A percentile compares a stretch with the other conserved stretches of the same genome.
Evolutionary conservation across 2,329 filamentous ascomycete species (phyloP).

Genomic region (Cucurbitaria berberidis): DNA sequence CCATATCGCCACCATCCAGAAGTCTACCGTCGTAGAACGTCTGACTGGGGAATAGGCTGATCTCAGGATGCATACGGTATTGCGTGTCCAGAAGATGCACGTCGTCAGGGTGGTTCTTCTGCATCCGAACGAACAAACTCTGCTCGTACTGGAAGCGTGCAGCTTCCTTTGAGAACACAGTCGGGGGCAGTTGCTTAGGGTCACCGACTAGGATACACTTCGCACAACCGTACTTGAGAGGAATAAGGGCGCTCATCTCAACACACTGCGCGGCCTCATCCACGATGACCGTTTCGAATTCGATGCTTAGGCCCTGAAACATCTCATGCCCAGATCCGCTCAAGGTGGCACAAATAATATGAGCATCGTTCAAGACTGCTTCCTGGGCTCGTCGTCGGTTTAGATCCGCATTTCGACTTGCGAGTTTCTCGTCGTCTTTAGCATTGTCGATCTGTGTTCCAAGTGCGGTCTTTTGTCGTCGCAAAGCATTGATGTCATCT

Average conservation of each 20-base stretch:
- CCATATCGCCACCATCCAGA: constrained; percentile 85
- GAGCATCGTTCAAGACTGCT: constrained; percentile 85
- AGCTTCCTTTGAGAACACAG: constrained; percentile 91
- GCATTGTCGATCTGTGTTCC: constrained; percentile 85
- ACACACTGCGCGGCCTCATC: constrained; percentile 99
- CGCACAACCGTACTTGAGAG: constrained; percentile 93
- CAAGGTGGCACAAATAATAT: constrained; percentile 93
- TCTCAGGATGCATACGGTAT: constrained; percentile 99
- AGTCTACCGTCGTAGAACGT: constrained; percentile 92
- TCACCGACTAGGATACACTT: constrained; percentile 98
- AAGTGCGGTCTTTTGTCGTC: constrained; percentile 75
- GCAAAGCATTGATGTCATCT: constrained; percentile 77
- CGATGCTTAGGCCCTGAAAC: constrained; percentile 91
- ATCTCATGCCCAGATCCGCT: constrained; percentile 97
- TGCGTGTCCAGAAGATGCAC: constrained; percentile 96
- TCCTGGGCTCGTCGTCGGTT: constrained; percentile 85
- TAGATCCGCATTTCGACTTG: constrained; percentile 83
- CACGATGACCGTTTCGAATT: constrained; percentile 98
- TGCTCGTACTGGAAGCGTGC: constrained; percentile 95
- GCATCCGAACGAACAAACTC: constrained; percentile 98
- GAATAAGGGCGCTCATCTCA: constrained; percentile 93
- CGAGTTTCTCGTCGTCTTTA: constrained; percentile 83
- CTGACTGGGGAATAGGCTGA: constrained; percentile 85
- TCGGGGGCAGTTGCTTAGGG: constrained; percentile 95
- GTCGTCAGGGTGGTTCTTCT: constrained; percentile 84